A percentile compares a stretch with the other conserved stretches of the same genome.
Evolutionary conservation across 2,329 filamentous ascomycete species (phyloP).

Genomic region (Aspergillus sergii): DNA sequence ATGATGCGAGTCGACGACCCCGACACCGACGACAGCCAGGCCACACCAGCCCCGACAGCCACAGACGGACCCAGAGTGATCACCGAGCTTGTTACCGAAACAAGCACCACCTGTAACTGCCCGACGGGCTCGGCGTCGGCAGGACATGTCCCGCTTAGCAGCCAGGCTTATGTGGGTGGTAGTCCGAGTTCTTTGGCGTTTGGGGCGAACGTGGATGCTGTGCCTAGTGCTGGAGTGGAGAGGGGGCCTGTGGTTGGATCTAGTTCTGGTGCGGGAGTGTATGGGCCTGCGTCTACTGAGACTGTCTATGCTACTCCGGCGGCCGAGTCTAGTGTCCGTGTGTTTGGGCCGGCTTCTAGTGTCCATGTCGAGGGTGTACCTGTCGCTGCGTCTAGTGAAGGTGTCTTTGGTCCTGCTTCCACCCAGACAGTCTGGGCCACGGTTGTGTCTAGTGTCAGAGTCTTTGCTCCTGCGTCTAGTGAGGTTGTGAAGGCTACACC

Average conservation of each 20-base stretch:
- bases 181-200: not conserved
- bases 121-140: not conserved
- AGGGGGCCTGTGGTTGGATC: not conserved
- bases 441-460: too few species aligned
- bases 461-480: too few species aligned
- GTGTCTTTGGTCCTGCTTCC: too few species aligned
- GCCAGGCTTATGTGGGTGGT: not conserved
- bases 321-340: too few species aligned
- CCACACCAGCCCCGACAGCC: not conserved
- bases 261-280: not conserved
- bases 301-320: not conserved
- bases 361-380: too few species aligned
- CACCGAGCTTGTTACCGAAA: not conserved
- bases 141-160: not conserved
- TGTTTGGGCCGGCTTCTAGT: not conserved
- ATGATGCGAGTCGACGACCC: not conserved
- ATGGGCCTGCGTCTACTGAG: not conserved
- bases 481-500: too few species aligned
- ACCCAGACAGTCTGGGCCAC: too few species aligned
- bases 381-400: not conserved
- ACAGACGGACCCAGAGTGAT: not conserved
- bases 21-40: not conserved
- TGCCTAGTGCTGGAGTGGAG: not conserved
- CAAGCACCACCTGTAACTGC: not conserved
- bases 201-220: not conserved